A percentile compares a stretch with the other conserved stretches of the same genome.
Conservation (phyloP, 1,284 basidiomycete species). For the Gomphus bonarii region DNA sequence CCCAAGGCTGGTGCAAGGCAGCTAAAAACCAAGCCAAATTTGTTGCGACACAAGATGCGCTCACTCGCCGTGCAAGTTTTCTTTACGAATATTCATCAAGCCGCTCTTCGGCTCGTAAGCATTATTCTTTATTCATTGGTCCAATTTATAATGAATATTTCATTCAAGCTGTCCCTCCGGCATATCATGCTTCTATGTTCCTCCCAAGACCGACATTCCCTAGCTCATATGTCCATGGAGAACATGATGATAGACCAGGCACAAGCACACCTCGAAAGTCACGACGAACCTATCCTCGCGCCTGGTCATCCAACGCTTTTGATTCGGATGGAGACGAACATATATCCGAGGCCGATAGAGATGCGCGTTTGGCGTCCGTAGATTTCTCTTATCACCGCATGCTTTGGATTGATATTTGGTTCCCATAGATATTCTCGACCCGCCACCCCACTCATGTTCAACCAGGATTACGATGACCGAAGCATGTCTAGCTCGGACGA, state of each 20-base stretch:
- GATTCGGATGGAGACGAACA: constrained; percentile 60
- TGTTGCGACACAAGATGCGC: constrained; percentile 58
- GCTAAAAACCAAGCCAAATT: constrained; percentile 54
- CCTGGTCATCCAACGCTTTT: constrained; percentile 21
- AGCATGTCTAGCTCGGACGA: constrained; percentile 60
- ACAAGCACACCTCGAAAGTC: too few species aligned
- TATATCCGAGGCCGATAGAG: constrained; percentile 51
- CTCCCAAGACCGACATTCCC: constrained; percentile 12
- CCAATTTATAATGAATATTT: not conserved
- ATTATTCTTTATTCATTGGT: not conserved
- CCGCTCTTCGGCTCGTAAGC: constrained; percentile 12
- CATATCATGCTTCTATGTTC: constrained; percentile 10
- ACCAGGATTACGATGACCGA: constrained; percentile 33
- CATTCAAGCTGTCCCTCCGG: not conserved
- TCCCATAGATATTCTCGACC: constrained; percentile 40
- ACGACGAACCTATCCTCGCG: not conserved
- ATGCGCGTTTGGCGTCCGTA: constrained; percentile 55
- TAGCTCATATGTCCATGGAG: not conserved
- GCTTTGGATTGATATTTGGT: constrained; percentile 1
- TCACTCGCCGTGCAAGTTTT: constrained; percentile 52
- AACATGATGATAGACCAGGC: too few species aligned
- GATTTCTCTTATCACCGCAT: not conserved
- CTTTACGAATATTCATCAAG: constrained; percentile 34
- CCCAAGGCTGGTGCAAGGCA: constrained; percentile 43
- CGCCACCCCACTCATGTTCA: constrained; percentile 23